These are phyloP conservation scores for Pleodorina starrii DNA, from an alignment of 139 green algal genomes.

Conservation along the genomic window DNA sequence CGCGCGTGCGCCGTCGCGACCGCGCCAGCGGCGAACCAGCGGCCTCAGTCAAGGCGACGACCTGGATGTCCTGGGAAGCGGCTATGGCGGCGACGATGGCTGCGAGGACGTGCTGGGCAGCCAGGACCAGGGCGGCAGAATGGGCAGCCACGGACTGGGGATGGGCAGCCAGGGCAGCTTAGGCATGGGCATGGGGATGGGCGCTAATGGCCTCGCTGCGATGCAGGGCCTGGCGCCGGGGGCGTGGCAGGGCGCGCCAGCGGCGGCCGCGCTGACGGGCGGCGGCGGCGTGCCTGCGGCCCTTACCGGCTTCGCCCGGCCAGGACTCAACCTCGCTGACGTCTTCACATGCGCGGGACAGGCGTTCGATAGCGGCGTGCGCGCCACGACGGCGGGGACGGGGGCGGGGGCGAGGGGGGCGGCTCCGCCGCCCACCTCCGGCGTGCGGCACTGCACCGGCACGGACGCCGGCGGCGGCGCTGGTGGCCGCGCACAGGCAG, in stretches of 20 bases:
- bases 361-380: not conserved
- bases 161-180: not conserved
- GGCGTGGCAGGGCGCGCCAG: not conserved
- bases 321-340: not conserved
- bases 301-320: not conserved
- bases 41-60: not conserved
- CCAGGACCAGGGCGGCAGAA: not conserved
- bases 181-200: too few relatives aligned
- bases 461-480: not conserved
- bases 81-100: not conserved
- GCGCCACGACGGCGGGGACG: too few relatives aligned
- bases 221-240: not conserved
- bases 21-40: not conserved
- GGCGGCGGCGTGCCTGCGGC: not conserved
- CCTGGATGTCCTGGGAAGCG: not conserved
- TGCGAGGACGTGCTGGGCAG: not conserved
- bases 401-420: too few relatives aligned
- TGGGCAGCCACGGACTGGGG: not conserved
- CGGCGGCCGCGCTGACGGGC: too few relatives aligned
- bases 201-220: too few relatives aligned
- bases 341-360: not conserved
- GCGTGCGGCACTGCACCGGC: not conserved
- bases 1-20: not conserved
- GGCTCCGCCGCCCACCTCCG: not conserved
- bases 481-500: not conserved